Evolutionary conservation across 2,329 filamentous ascomycete genomes (phyloP).

Genomic region (Stagonosporopsis chrysanthemi): DNA sequence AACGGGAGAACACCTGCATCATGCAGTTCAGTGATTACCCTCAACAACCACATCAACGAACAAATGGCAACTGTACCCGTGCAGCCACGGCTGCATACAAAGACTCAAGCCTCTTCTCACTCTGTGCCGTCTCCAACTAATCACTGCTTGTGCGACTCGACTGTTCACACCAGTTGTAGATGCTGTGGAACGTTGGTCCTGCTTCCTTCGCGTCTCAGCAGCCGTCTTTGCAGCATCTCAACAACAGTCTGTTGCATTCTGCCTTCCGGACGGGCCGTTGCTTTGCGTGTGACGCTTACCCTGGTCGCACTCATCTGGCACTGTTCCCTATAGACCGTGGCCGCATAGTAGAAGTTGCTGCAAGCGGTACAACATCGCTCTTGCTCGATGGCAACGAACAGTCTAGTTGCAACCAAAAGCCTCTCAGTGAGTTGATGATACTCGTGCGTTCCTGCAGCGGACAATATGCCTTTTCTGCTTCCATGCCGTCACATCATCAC

Average conservation of each 20-base stretch:
- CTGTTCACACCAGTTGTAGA: not conserved
- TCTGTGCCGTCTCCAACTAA: not conserved
- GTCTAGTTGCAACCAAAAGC: not conserved
- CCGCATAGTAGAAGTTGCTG: not conserved
- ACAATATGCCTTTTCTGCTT: not conserved
- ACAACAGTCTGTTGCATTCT: not conserved
- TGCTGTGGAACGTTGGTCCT: slow-evolving; percentile 11
- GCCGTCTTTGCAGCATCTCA: not conserved
- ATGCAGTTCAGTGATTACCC: slow-evolving; percentile 11
- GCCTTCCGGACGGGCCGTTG: not conserved
- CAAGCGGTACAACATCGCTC: not conserved
- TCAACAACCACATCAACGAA: slow-evolving; percentile 17
- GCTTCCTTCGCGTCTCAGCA: slow-evolving; percentile 14
- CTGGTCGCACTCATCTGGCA: slow-evolving; percentile 3
- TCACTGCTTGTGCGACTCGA: slow-evolving; percentile 2
- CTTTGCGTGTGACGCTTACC: not conserved
- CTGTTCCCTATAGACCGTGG: not conserved
- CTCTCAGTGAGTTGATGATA: not conserved
- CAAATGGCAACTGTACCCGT: slow-evolving; percentile 19
- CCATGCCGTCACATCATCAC: slow-evolving; percentile 3
- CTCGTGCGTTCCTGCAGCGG: not conserved
- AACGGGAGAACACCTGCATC: slow-evolving; percentile 18
- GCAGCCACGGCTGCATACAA: slow-evolving; percentile 9
- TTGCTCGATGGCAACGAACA: not conserved
- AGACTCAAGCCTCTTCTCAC: not conserved